Conservation (phyloP, 306 rosid species). For the Castanopsis chinensis region DNA sequence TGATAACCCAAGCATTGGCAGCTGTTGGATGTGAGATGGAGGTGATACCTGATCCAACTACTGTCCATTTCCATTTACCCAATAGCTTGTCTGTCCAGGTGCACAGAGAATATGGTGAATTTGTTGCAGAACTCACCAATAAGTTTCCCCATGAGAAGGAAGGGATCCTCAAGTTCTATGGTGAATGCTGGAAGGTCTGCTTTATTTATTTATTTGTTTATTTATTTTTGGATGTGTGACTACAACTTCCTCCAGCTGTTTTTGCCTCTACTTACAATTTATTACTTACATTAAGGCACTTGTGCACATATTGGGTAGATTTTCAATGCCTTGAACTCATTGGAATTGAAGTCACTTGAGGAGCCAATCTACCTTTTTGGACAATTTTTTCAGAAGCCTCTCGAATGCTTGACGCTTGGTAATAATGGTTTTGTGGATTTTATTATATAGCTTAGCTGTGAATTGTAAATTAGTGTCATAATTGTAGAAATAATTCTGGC, state of each 20-base stretch:
- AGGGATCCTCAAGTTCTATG: constrained; percentile 78
- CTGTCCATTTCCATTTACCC: constrained; percentile 93
- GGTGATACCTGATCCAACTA: constrained; percentile 94
- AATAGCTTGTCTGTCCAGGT: constrained; percentile 71
- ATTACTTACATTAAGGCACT: constrained; percentile 21
- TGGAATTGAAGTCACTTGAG: constrained; percentile 93
- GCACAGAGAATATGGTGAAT: constrained; percentile 71
- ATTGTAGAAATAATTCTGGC: background rate
- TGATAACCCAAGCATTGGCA: constrained; percentile 94
- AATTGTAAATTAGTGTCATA: background rate
- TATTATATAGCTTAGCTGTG: background rate
- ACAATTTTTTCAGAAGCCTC: constrained; percentile 88
- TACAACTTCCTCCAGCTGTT: constrained; percentile 37
- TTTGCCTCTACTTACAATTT: constrained; percentile 27
- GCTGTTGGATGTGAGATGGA: constrained; percentile 88
- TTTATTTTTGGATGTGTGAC: constrained; percentile 27
- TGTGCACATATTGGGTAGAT: constrained; percentile 51
- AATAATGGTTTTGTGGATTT: constrained; percentile 19
- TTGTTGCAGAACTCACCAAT: constrained; percentile 63
- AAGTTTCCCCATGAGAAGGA: constrained; percentile 86
- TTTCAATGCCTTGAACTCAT: constrained; percentile 86
- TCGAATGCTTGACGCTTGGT: constrained; percentile 93
- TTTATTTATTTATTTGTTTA: background rate
- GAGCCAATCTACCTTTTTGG: constrained; percentile 97
- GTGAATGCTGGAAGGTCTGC: constrained; percentile 96